These are phyloP conservation scores for Dothideomycetes sp. DNA, from an alignment of 2,329 filamentous ascomycete species.

Conservation along the genomic window DNA sequence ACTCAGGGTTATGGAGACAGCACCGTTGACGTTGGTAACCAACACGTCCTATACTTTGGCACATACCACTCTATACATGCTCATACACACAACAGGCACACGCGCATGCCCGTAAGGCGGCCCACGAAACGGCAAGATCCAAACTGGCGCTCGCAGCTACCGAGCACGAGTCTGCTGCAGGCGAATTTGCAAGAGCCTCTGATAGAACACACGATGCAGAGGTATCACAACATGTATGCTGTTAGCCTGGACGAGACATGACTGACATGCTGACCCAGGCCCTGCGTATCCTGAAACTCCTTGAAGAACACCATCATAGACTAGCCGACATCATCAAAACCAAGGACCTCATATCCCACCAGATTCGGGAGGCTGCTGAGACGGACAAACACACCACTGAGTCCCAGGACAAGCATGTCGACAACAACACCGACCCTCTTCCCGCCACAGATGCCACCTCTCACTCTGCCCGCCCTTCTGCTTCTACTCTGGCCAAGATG, in stretches of 20 bases:
- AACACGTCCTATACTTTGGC: no score
- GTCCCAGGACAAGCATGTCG: conserved; percentile 1
- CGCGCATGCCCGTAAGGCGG: conserved; percentile 77
- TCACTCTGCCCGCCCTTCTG: neutral
- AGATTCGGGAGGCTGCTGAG: conserved; percentile 11
- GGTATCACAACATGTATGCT: conserved; percentile 23
- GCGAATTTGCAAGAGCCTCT: conserved; percentile 78
- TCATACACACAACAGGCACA: conserved; percentile 44
- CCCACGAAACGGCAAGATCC: conserved; percentile 54
- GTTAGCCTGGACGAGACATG: neutral
- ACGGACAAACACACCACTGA: conserved; percentile 4
- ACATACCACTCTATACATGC: neutral
- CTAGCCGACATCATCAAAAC: conserved; percentile 73
- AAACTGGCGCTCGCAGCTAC: conserved; percentile 74
- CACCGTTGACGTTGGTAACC: conserved; percentile 54
- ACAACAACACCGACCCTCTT: conserved; percentile 1
- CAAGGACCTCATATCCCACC: conserved; percentile 40
- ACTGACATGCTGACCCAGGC: conserved; percentile 52
- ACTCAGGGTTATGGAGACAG: conserved; percentile 63
- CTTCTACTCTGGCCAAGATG: neutral
- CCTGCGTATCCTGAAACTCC: conserved; percentile 67
- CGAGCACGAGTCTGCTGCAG: conserved; percentile 79
- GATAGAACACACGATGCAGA: conserved; percentile 53
- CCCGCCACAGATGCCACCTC: conserved; percentile 1
- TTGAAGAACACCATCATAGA: conserved; percentile 78